These are phyloP conservation scores for Amorphotheca resinae DNA, from an alignment of 495 filamentous ascomycete genomes.

Conservation along the genomic window DNA sequence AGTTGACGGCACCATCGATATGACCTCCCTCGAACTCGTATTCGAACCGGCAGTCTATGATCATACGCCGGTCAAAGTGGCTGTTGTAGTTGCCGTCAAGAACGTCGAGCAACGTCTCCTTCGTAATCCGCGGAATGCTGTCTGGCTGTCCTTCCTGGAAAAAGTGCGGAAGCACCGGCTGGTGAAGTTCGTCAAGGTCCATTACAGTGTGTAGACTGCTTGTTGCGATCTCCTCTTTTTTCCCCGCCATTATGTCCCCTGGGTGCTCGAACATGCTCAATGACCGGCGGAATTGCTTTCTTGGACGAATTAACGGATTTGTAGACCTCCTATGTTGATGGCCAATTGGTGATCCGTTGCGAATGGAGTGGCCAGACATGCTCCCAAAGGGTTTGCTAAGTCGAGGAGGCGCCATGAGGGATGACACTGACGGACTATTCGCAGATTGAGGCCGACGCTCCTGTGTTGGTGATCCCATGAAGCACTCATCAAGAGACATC, in stretches of 20 bases:
- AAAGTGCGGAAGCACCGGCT: conserved; percentile 72
- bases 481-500: conserved; percentile 65
- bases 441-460: conserved; percentile 47
- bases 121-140: conserved; percentile 74
- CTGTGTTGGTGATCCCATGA: conserved; percentile 64
- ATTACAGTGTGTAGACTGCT: conserved; percentile 53
- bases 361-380: conserved; percentile 13
- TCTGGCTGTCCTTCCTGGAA: conserved; percentile 68
- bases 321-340: conserved; percentile 38
- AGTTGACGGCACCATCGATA: conserved; percentile 84
- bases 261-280: conserved; percentile 96
- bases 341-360: conserved; percentile 21
- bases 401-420: conserved; percentile 14
- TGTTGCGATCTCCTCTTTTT: conserved; percentile 44
- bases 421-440: conserved; percentile 37
- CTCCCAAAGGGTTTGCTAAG: conserved; percentile 16
- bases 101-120: conserved; percentile 67
- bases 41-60: conserved; percentile 96
- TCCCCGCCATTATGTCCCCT: conserved; percentile 66
- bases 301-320: conserved; percentile 60
- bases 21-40: conserved; percentile 98
- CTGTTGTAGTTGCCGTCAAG: conserved; percentile 72
- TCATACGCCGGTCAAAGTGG: conserved; percentile 59
- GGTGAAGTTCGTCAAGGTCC: conserved; percentile 61
- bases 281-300: conserved; percentile 81